Base-by-base conservation (phyloP, 495 filamentous ascomycete species). In the Symbiotaphrina buchneri region DNA sequence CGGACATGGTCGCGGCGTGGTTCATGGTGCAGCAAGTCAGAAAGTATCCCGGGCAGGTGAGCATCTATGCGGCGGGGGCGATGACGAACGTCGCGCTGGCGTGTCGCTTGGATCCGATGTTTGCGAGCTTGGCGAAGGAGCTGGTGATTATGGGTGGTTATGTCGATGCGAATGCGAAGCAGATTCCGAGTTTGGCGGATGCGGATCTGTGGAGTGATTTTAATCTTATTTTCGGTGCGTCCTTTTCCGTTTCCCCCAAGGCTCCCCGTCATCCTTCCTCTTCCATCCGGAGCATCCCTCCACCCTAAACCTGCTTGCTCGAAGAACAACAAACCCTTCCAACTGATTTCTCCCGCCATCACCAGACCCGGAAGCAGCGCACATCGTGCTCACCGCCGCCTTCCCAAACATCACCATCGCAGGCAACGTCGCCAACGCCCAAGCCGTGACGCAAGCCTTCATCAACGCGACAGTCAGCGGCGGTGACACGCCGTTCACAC, bases 71-170 rank as follows among this genome's bases (percentile, higher is more conserved):
- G 8, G 28, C 28, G 27, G 52, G 54, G 11, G 42, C 53, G 21
- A 31, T 58, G 34, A 58, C 54, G 24, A 58, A 58, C 32, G 38
- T 58, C 11, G 52, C 52, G 14, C 38, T 52, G 37, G 53, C 54
- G 11, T 47, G 51, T 13, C 47, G 46, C 14, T 47, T 48, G 35
- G 49, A 56, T 35, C 41, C 48, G 20, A 33, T 38, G n/a, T 53
- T 58, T 32, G 49, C 54, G 15, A 37, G 42, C 10, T 35, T 50
- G 13, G 53, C 52, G 15, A 56, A 54, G 37, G 46, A 43, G 28
- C 43, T 57, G 21, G 43, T 53, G 6, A 49, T 54, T 22, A 56
- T 55, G 52, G 47, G 53, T 29, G 43, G 53, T 14, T 52, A 50
- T 28, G 40, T 58, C 20, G 51, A 55, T 44, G 35, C 48, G 6